Conservation (phyloP, 352 stramenopile species). For the Globisporangium polare region DNA sequence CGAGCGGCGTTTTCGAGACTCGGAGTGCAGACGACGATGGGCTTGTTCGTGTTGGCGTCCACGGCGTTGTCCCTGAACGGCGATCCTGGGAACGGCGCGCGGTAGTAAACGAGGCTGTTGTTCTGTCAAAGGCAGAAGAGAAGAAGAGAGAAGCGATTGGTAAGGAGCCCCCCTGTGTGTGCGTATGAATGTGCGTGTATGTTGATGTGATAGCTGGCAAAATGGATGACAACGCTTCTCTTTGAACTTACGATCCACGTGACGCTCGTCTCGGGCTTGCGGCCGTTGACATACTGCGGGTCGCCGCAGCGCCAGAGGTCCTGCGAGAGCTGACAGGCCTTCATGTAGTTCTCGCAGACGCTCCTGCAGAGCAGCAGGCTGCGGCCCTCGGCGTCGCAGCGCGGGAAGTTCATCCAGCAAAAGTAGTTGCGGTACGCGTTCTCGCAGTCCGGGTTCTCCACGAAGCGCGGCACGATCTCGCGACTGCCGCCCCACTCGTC, state of each 20-base stretch:
- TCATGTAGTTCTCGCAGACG: slow-evolving; percentile 91
- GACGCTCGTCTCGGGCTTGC: slow-evolving; percentile 50
- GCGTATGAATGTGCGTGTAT: slow-evolving; percentile 2
- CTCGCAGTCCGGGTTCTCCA: slow-evolving; percentile 85
- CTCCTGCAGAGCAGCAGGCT: slow-evolving; percentile 85
- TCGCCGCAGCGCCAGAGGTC: slow-evolving; percentile 88
- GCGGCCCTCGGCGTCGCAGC: slow-evolving; percentile 79
- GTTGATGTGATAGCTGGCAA: background rate
- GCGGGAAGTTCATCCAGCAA: slow-evolving; percentile 91
- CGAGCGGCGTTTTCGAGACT: slow-evolving; percentile 63
- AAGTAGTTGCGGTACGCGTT: slow-evolving; percentile 90
- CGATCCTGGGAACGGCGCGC: slow-evolving; percentile 70
- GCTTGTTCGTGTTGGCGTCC: slow-evolving; percentile 64
- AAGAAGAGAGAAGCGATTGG: background rate
- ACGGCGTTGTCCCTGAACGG: slow-evolving; percentile 77
- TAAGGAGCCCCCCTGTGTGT: background rate
- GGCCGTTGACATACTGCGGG: slow-evolving; percentile 67
- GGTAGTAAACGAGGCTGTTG: slow-evolving; percentile 69
- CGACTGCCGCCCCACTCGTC: slow-evolving; percentile 67
- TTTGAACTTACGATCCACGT: slow-evolving; percentile 53
- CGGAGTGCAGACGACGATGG: slow-evolving; percentile 75
- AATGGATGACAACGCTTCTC: slow-evolving; percentile 3
- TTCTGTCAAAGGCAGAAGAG: slow-evolving; percentile 31
- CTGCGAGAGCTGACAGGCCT: slow-evolving; percentile 70
- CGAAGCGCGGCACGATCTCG: slow-evolving; percentile 72